Evolutionary conservation across 805 yeast genomes (phyloP).

Genomic region (Metschnikowia santaceciliae): DNA sequence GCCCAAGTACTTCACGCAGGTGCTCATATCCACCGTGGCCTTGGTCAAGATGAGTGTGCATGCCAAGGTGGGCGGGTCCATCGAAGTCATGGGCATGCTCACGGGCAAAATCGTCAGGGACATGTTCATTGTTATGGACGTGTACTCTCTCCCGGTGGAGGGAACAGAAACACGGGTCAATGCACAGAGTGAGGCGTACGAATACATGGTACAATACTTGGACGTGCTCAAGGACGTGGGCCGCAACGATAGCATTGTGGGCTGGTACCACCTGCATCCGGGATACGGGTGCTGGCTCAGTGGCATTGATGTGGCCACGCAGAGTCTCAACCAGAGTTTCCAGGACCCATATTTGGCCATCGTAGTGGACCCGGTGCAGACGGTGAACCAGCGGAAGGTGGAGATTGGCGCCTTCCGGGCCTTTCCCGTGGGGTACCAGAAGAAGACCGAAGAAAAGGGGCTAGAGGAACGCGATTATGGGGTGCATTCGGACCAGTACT

Average conservation of each 20-base stretch:
- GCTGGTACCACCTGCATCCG: conserved; percentile 98
- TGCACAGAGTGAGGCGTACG: conserved; percentile 91
- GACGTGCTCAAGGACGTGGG: conserved; percentile 50
- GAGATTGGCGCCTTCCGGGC: conserved; percentile 91
- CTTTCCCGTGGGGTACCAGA: conserved; percentile 36
- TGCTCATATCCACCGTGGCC: conserved; percentile 67
- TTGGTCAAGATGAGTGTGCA: conserved; percentile 72
- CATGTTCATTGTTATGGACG: conserved; percentile 69
- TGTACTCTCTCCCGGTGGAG: conserved; percentile 84
- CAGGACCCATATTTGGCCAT: conserved; percentile 91
- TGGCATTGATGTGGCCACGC: conserved; percentile 91
- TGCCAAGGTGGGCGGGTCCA: conserved; percentile 77
- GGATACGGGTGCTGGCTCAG: conserved; percentile 97
- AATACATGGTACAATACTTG: conserved; percentile 85
- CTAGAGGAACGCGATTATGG: conserved; percentile 53
- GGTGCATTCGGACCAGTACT: conserved; percentile 64
- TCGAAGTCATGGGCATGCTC: conserved; percentile 95
- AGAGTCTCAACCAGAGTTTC: conserved; percentile 73
- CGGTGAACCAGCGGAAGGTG: conserved; percentile 57
- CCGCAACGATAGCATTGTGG: conserved; percentile 66
- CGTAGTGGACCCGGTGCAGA: conserved; percentile 79
- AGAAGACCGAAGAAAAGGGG: conserved; percentile 2
- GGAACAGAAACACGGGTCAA: conserved; percentile 96
- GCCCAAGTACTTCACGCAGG: conserved; percentile 57
- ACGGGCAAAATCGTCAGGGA: conserved; percentile 64